A percentile compares a stretch with the other conserved stretches of the same genome.
Conservation (phyloP, 768 basidiomycete genomes). For the Trichaptum fuscoviolaceum region DNA sequence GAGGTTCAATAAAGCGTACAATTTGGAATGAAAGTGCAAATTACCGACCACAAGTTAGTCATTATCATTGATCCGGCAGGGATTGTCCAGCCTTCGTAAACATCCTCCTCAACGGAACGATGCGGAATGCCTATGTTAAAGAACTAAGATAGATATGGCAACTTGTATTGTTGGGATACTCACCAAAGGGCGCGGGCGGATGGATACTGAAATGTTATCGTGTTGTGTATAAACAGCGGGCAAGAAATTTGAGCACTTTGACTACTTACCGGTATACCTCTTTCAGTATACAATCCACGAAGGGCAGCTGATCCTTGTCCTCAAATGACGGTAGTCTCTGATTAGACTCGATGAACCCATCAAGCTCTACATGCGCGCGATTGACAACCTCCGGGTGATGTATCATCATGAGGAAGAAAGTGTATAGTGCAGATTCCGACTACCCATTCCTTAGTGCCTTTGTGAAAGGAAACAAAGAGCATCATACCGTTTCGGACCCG, state of each 20-base stretch:
- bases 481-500: conserved; percentile 18
- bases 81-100: conserved; percentile 49
- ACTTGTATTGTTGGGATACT: not conserved
- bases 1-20: not conserved
- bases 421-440: conserved; percentile 24
- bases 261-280: conserved; percentile 6
- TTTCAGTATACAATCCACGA: conserved; percentile 12
- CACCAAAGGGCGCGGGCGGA: not conserved
- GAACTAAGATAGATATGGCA: not conserved
- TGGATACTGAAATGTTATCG: not conserved
- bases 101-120: conserved; percentile 51
- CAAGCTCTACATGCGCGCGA: conserved; percentile 31
- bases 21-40: not conserved
- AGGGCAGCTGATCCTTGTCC: conserved; percentile 20
- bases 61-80: conserved; percentile 29
- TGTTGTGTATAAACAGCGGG: not conserved
- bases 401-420: conserved; percentile 28
- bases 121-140: conserved; percentile 31
- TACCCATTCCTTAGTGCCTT: not conserved
- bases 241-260: not conserved
- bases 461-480: not conserved
- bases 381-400: conserved; percentile 25
- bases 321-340: conserved; percentile 27
- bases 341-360: conserved; percentile 25
- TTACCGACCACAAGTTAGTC: conserved; percentile 30